Base-by-base conservation (phyloP, 192 early-diverging fungal species). In the Entomortierella beljakovae region DNA sequence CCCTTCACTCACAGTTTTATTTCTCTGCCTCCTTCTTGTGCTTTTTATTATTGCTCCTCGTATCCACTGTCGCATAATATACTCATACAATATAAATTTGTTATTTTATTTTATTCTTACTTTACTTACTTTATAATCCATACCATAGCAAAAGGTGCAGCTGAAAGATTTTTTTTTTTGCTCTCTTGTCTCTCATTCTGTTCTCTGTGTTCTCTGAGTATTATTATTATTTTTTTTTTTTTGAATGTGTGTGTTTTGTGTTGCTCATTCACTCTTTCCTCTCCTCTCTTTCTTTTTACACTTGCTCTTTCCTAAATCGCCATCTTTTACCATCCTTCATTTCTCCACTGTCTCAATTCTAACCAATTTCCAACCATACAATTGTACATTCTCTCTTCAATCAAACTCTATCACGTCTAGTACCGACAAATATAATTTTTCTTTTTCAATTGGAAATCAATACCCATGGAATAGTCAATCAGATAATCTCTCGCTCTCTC, bases 241-340 rank as follows among this genome's bases (percentile, higher is more conserved):
- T 18, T 38, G n/a, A n/a, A n/a, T n/a, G n/a, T n/a, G n/a, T n/a
- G n/a, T n/a, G n/a, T n/a, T n/a, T n/a, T n/a, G n/a, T n/a, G n/a
- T n/a, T 33, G 38, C 33, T 54, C 22, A 31, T 13, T 42, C 57
- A 48, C 22, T 31, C 53, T 22, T 28, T 42, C 42, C 26, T 57
- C 26, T 37, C 61, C 38, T 67, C 38, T 65, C 42, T 59, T n/a
- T 37, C 48, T 57, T 46, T 15, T 16, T 46, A 20, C 6, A 6
- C 43, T 16, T 11, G 43, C 43, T 15, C 15, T 20, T 46, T 11
- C 43, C 20, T 20, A 11, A 46, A 13, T 40, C 6, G 7, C 37
- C 37, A 40, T 6, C 37, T 40, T 13, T 9, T 13, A 40, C 37
- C 37, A 9, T 40, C 37, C 37, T 40, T 40, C 37, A 40, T 40